Evolutionary conservation across 148 eudicot species (phyloP).

Genomic region (Rhododendron williamsianum): DNA sequence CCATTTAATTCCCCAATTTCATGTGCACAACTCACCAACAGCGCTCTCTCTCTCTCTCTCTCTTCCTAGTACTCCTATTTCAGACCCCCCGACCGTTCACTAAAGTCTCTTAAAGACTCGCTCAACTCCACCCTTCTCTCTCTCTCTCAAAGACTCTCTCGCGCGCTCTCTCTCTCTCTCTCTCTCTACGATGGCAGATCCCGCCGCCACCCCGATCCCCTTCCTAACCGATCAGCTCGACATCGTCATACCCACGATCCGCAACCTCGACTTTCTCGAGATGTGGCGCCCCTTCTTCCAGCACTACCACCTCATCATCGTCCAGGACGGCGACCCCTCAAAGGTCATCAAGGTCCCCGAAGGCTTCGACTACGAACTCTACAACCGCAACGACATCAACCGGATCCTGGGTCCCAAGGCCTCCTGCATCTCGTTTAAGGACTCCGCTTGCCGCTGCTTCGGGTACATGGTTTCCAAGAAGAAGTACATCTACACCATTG

Average conservation of each 20-base stretch:
- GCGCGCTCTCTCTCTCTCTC: slow-evolving; percentile 4
- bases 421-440: slow-evolving; percentile 78
- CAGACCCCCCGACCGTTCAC: neutral
- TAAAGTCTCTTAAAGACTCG: neutral
- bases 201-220: slow-evolving; percentile 37
- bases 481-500: slow-evolving; percentile 87
- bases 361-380: slow-evolving; percentile 78
- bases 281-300: slow-evolving; percentile 83
- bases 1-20: neutral
- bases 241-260: slow-evolving; percentile 72
- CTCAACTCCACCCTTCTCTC: neutral
- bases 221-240: slow-evolving; percentile 66
- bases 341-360: slow-evolving; percentile 63
- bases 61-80: neutral
- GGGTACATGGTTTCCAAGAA: slow-evolving; percentile 84
- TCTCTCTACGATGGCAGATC: slow-evolving; percentile 29
- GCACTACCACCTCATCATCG: slow-evolving; percentile 73
- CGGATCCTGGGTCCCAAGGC: slow-evolving; percentile 75
- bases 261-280: slow-evolving; percentile 85
- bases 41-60: neutral
- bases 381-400: slow-evolving; percentile 73
- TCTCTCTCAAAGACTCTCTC: neutral
- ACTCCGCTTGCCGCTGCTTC: slow-evolving; percentile 82
- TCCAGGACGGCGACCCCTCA: slow-evolving; percentile 75
- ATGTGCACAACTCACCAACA: neutral